Evolutionary conservation across 1,284 basidiomycete genomes (phyloP).

Genomic region (Meira miltonrushii): DNA sequence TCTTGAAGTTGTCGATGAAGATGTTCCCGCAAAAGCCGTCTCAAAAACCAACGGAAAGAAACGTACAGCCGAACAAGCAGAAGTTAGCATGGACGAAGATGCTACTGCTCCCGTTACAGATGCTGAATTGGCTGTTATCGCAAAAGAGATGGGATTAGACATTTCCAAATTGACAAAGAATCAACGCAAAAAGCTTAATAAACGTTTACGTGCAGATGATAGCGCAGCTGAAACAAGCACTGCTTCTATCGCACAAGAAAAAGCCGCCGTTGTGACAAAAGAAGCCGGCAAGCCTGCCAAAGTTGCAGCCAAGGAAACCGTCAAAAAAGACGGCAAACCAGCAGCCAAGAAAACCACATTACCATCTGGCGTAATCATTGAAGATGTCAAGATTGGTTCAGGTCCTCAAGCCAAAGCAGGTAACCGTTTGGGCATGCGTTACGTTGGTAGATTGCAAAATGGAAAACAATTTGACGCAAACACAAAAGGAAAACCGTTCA

Average conservation of each 20-base stretch:
- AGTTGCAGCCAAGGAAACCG: conserved; percentile 48
- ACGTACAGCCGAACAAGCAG: conserved; percentile 63
- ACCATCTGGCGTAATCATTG: conserved; percentile 70
- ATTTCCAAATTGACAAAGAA: conserved; percentile 44
- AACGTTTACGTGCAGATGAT: conserved; percentile 65
- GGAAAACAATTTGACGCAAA: conserved; percentile 87
- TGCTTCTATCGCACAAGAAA: conserved; percentile 26
- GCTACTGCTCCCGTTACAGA: conserved; percentile 14
- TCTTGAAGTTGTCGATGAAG: conserved; percentile 24
- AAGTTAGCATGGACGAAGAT: conserved; percentile 14
- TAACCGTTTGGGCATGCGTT: conserved; percentile 76
- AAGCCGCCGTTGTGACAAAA: conserved; percentile 47
- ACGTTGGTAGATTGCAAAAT: conserved; percentile 78
- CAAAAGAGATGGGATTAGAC: conserved; percentile 47
- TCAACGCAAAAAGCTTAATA: conserved; percentile 55
- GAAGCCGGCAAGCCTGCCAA: conserved; percentile 34
- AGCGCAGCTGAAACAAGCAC: conserved; percentile 51
- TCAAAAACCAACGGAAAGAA: conserved; percentile 56
- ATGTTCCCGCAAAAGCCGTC: conserved; percentile 21
- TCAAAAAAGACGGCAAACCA: conserved; percentile 53
- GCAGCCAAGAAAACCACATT: conserved; percentile 57
- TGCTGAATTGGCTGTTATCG: conserved; percentile 25
- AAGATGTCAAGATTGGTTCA: conserved; percentile 71
- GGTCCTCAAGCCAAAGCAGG: conserved; percentile 82
- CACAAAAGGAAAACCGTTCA: conserved; percentile 79